Base-by-base conservation (phyloP, 2,329 filamentous ascomycete genomes). In the Aquanectria penicillioides region DNA sequence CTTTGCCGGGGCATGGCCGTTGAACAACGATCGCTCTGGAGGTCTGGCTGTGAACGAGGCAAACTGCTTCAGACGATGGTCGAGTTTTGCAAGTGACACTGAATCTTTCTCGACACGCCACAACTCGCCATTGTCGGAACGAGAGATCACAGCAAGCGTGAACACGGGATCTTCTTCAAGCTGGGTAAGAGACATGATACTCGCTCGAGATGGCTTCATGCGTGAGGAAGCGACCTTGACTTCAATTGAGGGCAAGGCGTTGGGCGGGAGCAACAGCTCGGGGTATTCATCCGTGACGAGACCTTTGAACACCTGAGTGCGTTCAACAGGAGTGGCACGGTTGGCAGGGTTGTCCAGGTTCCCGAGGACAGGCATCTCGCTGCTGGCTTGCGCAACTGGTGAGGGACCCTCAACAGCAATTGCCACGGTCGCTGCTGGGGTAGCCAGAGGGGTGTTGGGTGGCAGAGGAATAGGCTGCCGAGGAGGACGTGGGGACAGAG, bases 21-120 rank as follows among this genome's bases (percentile, higher is more conserved):
- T 93, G 74, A 99, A 99, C 5, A 99, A 80, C 4, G 88, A 88
- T 62, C 91, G 86, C 63, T 99, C 95, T 0, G 95, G 95, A 3
- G 94, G 86, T 73, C 82, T 93, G 10, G 89, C 90, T 10, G 85
- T 86, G 69, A 97, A 93, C 6, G 83, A 78, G n/a, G 86, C 78
- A 40, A 89, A 86, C 53, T 91, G 87, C 74, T 92, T 94, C 61
- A 99, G 78, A 57, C 91, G 87, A 54, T 92, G 85, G 72, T 98
- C 94, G 29, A 99, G 82, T 64, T 89, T 88, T n/a, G 87, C 85
- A 23, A 99, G 80, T 23, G 94, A 93, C 12, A 86, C 80, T 4
- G 92, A 91, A 61, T 97, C 93, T 76, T 99, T 99, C 77, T 99
- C 95, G 6, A 97, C 87, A 25, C 94, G 88, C 94, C 95, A 98